Evolutionary conservation across 2,329 filamentous ascomycete genomes (phyloP).

Genomic region (Metarhizium humberi): DNA sequence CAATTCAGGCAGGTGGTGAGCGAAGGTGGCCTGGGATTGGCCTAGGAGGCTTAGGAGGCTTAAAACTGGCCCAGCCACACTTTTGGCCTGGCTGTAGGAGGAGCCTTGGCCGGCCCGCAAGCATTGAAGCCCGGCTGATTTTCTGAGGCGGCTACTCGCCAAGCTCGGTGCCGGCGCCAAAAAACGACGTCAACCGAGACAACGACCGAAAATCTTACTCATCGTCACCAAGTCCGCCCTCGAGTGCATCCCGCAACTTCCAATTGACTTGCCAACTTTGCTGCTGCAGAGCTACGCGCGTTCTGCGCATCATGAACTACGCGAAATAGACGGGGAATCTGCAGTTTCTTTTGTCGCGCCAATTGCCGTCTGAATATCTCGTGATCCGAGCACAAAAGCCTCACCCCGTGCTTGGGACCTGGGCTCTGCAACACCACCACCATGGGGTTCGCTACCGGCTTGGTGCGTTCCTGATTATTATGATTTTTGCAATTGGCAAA

Average conservation of each 20-base stretch:
- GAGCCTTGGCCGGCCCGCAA: no score
- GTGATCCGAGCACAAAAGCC: not conserved
- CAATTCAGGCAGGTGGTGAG: conserved; percentile 6
- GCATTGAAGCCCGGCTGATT: no score
- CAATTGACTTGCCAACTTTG: conserved; percentile 6
- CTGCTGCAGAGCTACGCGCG: conserved; percentile 14
- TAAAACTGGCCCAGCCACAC: conserved; percentile 10
- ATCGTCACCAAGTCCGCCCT: not conserved
- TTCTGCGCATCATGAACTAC: conserved; percentile 23
- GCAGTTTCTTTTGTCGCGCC: not conserved
- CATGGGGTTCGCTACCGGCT: conserved; percentile 69
- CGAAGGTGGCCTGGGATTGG: not conserved
- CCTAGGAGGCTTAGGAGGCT: no score
- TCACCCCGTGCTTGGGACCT: not conserved
- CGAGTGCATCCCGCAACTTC: not conserved
- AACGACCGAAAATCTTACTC: not conserved
- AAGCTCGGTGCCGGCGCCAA: not conserved
- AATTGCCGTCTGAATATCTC: conserved; percentile 4
- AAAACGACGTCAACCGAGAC: conserved; percentile 12
- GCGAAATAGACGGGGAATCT: conserved; percentile 10
- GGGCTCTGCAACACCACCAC: conserved; percentile 9
- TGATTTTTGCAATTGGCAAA: not conserved
- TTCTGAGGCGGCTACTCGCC: no score
- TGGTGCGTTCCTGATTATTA: conserved; percentile 44
- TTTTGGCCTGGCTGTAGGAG: conserved; percentile 14